Evolutionary conservation across 768 basidiomycete species (phyloP).

Genomic region (Termitomyces sp.): DNA sequence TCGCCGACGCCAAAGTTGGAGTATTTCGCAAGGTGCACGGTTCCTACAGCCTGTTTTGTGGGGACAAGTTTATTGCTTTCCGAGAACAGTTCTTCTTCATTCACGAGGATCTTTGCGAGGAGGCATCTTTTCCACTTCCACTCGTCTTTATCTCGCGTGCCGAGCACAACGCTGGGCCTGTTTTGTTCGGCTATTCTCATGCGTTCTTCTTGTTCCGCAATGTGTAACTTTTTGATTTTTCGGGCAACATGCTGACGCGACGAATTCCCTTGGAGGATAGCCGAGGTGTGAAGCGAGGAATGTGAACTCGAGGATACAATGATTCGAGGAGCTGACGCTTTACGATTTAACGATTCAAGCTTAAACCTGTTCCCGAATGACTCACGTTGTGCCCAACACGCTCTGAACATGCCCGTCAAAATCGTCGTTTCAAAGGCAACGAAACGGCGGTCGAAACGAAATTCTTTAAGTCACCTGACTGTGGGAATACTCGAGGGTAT

Average conservation of each 20-base stretch:
- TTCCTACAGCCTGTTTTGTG: slow-evolving; percentile 26
- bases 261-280: slow-evolving; percentile 26
- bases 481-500: slow-evolving; percentile 37
- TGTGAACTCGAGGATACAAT: slow-evolving; percentile 31
- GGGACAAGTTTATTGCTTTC: slow-evolving; percentile 20
- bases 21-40: slow-evolving; percentile 44
- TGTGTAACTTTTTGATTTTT: slow-evolving; percentile 37
- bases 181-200: slow-evolving; percentile 31
- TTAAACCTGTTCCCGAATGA: not conserved
- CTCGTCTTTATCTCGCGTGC: slow-evolving; percentile 60
- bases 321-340: slow-evolving; percentile 27
- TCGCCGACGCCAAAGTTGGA: slow-evolving; percentile 65
- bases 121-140: slow-evolving; percentile 63
- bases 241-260: slow-evolving; percentile 30
- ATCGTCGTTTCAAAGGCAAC: not conserved
- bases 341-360: not conserved
- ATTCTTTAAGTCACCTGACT: slow-evolving; percentile 20
- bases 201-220: slow-evolving; percentile 41
- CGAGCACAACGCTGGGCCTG: slow-evolving; percentile 68
- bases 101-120: slow-evolving; percentile 60
- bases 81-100: slow-evolving; percentile 40
- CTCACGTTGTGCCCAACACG: slow-evolving; percentile 24
- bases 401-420: slow-evolving; percentile 21
- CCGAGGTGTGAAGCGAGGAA: slow-evolving; percentile 45
- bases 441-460: not conserved